Base-by-base conservation (phyloP, 2,329 filamentous ascomycete species). In the Cylindrodendrum hubeiense region DNA sequence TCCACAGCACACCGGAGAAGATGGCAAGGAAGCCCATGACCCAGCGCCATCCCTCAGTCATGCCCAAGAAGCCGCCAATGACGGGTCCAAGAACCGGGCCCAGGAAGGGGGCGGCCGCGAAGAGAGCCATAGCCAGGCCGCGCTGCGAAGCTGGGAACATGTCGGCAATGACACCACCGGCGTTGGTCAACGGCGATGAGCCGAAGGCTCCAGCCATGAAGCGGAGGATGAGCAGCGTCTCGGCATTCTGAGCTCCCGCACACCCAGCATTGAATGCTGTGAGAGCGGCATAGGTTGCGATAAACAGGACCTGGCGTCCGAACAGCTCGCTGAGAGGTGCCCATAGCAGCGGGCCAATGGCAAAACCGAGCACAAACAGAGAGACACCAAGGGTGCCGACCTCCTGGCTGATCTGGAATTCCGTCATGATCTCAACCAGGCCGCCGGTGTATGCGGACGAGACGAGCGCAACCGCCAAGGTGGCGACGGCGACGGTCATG, bases 331-430 rank as follows among this genome's bases (percentile, higher is more conserved):
- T 85, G 12, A 90, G 72, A 3, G 87, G 87, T 5, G 88, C 89
- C 84, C 87, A 90, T 0, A 90, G 71, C 21, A 89, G 74, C 0
- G 87, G 86, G 2, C 86, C 86, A 55, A 88, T 79, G 22, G 78
- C 79, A 54, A 87, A 88, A 3, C 86, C 86, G 6, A 87, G 66
- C 8, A 88, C 86, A 74, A 87, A 88, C 2, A 88, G 77, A 3
- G 86, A 87, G 10, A 90, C 79, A 13, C 87, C 87, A 9, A 96
- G 77, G 4, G 93, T 95, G 21, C 90, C 91, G 15, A 95, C 86
- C 41, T 92, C 81, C 54, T 86, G 85, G 0, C 90, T 91, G 67
- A 86, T 85, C 66, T 86, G 79, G 71, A 97, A 95, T 65, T 95
- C 91, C 15, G 82, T 79, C 60, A 89, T 87, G 77, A 96, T 86